Percentiles rank a stretch among this genome's conserved stretches.
These are phyloP conservation scores for Chlorella sp. DNA, from an alignment of 139 green algal species.

Conservation along the genomic window DNA sequence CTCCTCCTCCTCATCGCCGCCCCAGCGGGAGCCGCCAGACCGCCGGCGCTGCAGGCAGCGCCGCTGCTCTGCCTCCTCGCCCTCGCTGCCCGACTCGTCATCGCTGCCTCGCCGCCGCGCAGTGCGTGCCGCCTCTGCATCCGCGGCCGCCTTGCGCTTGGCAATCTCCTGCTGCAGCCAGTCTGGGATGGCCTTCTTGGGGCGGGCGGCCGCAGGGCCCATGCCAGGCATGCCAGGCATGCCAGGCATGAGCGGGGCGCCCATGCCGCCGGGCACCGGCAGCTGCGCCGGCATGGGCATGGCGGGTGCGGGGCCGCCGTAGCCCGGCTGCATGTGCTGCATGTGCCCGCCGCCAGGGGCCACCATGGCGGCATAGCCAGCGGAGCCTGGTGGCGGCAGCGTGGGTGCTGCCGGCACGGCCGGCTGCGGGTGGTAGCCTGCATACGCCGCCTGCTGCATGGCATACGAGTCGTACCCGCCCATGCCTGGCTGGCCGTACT, in stretches of 20 bases:
- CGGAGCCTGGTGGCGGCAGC: background rate
- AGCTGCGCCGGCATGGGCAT: too few species aligned
- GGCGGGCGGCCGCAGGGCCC: background rate
- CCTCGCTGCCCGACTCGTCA: background rate
- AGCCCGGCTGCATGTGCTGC: background rate
- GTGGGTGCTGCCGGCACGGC: background rate
- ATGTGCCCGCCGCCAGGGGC: slow-evolving; percentile 16
- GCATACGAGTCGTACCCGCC: background rate
- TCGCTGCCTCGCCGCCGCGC: slow-evolving; percentile 15
- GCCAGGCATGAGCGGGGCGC: background rate
- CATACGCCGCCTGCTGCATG: slow-evolving; percentile 35
- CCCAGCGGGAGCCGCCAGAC: slow-evolving; percentile 16
- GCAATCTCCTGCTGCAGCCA: slow-evolving; percentile 58
- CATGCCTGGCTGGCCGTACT: background rate
- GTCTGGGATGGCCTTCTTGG: slow-evolving; percentile 42
- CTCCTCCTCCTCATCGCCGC: background rate
- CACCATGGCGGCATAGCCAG: background rate
- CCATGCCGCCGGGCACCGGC: too few species aligned
- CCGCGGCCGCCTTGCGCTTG: slow-evolving; percentile 29
- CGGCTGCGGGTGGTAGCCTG: slow-evolving; percentile 16
- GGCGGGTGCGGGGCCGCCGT: background rate
- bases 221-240: background rate
- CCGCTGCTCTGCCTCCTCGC: background rate
- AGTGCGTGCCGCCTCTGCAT: background rate
- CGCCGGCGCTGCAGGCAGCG: background rate